Evolutionary conservation across 2,329 filamentous ascomycete genomes (phyloP).

Genomic region (Neoscytalidium dimidiatum): DNA sequence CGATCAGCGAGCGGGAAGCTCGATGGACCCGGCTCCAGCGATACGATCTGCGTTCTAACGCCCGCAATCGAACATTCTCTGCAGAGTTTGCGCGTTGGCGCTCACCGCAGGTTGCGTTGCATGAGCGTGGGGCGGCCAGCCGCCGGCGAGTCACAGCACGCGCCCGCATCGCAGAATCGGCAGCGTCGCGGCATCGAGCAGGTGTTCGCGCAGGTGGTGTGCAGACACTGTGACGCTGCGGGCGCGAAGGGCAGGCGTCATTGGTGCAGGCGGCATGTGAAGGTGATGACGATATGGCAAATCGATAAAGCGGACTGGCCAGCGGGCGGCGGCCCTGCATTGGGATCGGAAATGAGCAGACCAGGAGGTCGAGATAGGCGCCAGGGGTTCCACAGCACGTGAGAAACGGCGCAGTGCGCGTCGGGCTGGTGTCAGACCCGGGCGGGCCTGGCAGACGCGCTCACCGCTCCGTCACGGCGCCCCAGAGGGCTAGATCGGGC

Average conservation of each 20-base stretch:
- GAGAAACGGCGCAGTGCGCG: neutral
- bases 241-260: too few species aligned
- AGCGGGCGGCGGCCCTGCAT: conserved; percentile 11
- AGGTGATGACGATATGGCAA: neutral
- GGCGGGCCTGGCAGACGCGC: neutral
- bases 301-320: conserved; percentile 16
- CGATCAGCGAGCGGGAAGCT: conserved; percentile 1
- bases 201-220: neutral
- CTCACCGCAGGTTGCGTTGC: conserved; percentile 14
- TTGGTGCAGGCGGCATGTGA: neutral
- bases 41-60: conserved; percentile 17
- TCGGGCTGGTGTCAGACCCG: neutral
- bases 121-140: neutral
- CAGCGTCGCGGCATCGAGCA: too few species aligned
- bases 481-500: neutral
- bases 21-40: neutral
- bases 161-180: too few species aligned
- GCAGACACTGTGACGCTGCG: too few species aligned
- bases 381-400: conserved; percentile 8
- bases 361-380: conserved; percentile 13
- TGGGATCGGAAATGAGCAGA: neutral
- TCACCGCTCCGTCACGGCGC: conserved; percentile 10
- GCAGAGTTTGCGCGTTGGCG: conserved; percentile 6
- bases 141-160: neutral
- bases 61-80: conserved; percentile 13